Conservation (phyloP, 495 filamentous ascomycete genomes). For the Aspergillus sclerotiicarbonarius region DNA sequence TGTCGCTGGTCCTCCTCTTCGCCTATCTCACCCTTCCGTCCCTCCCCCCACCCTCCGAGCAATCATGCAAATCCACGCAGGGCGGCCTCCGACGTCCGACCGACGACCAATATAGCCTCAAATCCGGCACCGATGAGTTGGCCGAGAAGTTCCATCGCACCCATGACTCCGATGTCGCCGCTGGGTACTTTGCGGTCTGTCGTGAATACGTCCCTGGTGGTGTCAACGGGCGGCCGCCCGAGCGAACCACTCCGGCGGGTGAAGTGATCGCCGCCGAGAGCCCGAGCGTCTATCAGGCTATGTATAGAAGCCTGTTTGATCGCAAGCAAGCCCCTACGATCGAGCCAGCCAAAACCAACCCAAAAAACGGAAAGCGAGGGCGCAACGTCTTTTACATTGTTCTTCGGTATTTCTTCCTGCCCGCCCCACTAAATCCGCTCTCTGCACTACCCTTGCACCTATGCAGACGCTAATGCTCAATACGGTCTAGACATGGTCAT, state of each 20-base stretch:
- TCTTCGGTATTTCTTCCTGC: constrained; percentile 58
- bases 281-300: constrained; percentile 92
- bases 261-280: constrained; percentile 69
- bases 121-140: constrained; percentile 48
- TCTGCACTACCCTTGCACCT: neutral
- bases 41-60: constrained; percentile 29
- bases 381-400: constrained; percentile 95
- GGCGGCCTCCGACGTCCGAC: constrained; percentile 29
- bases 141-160: constrained; percentile 54
- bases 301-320: constrained; percentile 96
- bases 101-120: constrained; percentile 51
- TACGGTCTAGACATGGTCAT: constrained; percentile 74
- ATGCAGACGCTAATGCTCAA: constrained; percentile 20
- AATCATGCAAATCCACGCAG: constrained; percentile 38
- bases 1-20: constrained; percentile 62
- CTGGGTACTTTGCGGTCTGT: constrained; percentile 93
- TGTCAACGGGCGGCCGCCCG: constrained; percentile 85
- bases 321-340: constrained; percentile 62
- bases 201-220: constrained; percentile 88
- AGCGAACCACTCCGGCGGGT: constrained; percentile 78
- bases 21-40: constrained; percentile 67
- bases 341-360: constrained; percentile 45
- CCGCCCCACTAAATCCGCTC: neutral
- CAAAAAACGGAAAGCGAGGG: constrained; percentile 67
- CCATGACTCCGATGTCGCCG: constrained; percentile 79